Percentiles rank a stretch among this genome's conserved stretches.
phyloP scores from a whole-genome alignment of 164 flowering plant species.

The grape (Vitis vinifera) region DNA sequence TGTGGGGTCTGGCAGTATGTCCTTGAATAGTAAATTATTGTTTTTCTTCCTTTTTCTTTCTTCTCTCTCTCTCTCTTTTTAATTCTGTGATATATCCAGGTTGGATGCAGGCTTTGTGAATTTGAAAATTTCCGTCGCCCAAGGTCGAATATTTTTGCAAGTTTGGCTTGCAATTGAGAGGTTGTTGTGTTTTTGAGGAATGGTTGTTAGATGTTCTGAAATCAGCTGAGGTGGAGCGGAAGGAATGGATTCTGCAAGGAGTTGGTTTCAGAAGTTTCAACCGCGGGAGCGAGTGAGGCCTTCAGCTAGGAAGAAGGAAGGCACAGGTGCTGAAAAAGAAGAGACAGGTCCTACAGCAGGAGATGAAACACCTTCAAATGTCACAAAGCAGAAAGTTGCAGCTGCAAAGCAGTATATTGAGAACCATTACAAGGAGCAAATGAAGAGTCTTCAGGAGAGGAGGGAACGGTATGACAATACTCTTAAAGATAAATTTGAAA shows the following conservation, averaged over 20 bases:
- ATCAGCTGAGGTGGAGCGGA: background rate
- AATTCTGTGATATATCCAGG: too few relatives aligned
- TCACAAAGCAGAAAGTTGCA: conserved; percentile 64
- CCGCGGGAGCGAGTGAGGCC: conserved; percentile 47
- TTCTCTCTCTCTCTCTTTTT: too few relatives aligned
- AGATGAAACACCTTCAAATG: conserved; percentile 56
- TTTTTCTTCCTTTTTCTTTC: too few relatives aligned
- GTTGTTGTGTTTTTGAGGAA: background rate
- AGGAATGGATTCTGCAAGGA: conserved; percentile 66
- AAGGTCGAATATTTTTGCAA: too few relatives aligned
- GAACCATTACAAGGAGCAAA: conserved; percentile 80
- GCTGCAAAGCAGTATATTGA: conserved; percentile 82
- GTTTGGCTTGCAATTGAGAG: too few relatives aligned
- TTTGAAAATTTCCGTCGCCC: too few relatives aligned
- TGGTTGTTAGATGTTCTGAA: conserved; percentile 5
- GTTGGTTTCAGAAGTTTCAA: conserved; percentile 70
- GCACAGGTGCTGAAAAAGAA: conserved; percentile 21
- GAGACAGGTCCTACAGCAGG: conserved; percentile 13
- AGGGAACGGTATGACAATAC: conserved; percentile 45
- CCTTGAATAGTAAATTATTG: too few relatives aligned
- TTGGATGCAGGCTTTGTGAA: too few relatives aligned
- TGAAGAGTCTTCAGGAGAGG: conserved; percentile 70
- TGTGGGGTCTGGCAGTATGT: too few relatives aligned
- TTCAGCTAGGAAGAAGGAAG: conserved; percentile 38
- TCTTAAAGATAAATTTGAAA: background rate